A percentile compares a stretch with the other conserved stretches of the same genome.
These are phyloP conservation scores for Terana coerulea DNA, from an alignment of 768 basidiomycete genomes.

Conservation along the genomic window DNA sequence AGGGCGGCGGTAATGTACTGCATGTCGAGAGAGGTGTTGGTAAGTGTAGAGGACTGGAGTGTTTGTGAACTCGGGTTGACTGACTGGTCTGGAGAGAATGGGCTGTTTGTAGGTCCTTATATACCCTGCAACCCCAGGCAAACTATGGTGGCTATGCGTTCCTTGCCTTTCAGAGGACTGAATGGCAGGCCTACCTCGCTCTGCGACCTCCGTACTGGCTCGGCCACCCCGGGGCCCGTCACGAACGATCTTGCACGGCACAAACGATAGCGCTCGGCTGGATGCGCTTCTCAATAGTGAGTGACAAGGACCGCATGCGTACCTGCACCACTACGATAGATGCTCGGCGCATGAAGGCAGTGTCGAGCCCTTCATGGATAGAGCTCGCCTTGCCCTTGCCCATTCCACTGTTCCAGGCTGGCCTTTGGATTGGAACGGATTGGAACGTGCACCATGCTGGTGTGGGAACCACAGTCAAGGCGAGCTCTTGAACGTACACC, in stretches of 20 bases:
- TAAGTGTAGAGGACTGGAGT: not conserved
- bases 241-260: not conserved
- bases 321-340: too few species aligned
- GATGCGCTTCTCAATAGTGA: not conserved
- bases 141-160: not conserved
- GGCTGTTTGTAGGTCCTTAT: not conserved
- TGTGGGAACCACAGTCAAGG: too few species aligned
- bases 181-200: not conserved
- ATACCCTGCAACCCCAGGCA: not conserved
- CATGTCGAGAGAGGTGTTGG: not conserved
- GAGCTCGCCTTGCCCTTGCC: too few species aligned
- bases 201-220: not conserved
- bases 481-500: too few species aligned
- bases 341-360: too few species aligned
- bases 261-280: not conserved
- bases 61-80: not conserved
- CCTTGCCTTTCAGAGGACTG: not conserved
- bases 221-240: not conserved
- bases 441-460: too few species aligned
- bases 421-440: too few species aligned
- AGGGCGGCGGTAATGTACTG: conserved; percentile 3
- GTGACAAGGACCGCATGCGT: not conserved
- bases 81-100: not conserved
- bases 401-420: too few species aligned
- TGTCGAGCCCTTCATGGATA: too few species aligned